Conservation (phyloP, 2,329 filamentous ascomycete genomes). For the Rachicladosporium sp. region DNA sequence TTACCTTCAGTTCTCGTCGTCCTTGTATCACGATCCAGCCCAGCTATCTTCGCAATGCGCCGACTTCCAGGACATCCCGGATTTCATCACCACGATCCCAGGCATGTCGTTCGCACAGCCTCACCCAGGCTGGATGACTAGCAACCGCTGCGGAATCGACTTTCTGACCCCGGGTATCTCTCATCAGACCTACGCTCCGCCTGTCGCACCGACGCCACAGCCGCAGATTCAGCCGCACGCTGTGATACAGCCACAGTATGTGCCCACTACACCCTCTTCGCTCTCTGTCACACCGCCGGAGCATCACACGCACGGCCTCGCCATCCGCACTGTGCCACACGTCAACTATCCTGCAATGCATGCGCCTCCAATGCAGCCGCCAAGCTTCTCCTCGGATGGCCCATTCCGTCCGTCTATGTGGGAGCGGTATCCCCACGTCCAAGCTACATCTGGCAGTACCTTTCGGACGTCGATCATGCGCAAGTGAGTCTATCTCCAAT, state of each 20-base stretch:
- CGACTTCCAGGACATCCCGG: constrained; percentile 15
- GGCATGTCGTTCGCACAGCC: constrained; percentile 29
- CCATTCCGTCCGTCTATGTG: constrained; percentile 36
- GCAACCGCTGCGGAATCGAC: constrained; percentile 17
- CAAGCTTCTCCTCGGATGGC: constrained; percentile 21
- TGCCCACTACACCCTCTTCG: constrained; percentile 6
- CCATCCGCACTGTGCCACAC: constrained; percentile 16
- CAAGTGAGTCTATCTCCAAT: constrained; percentile 25
- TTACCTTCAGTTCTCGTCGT: constrained; percentile 21
- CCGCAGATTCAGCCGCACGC: constrained; percentile 18
- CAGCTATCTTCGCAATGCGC: constrained; percentile 2
- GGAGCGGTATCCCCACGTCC: constrained; percentile 30
- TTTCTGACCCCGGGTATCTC: constrained; percentile 13
- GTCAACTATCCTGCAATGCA: constrained; percentile 7
- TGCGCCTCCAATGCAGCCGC: constrained; percentile 12
- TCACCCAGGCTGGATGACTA: constrained; percentile 13
- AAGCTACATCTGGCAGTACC: constrained; percentile 27
- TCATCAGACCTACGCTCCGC: constrained; percentile 14
- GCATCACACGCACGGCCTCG: constrained; percentile 14
- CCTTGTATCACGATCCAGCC: constrained; percentile 5
- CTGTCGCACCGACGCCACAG: constrained; percentile 15
- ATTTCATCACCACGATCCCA: constrained; percentile 33
- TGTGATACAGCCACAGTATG: constrained; percentile 15
- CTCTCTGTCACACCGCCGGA: too few relatives aligned
- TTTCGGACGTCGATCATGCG: constrained; percentile 39